Base-by-base conservation (phyloP, 2,329 filamentous ascomycete species). In the Exutisphaerella laricina region DNA sequence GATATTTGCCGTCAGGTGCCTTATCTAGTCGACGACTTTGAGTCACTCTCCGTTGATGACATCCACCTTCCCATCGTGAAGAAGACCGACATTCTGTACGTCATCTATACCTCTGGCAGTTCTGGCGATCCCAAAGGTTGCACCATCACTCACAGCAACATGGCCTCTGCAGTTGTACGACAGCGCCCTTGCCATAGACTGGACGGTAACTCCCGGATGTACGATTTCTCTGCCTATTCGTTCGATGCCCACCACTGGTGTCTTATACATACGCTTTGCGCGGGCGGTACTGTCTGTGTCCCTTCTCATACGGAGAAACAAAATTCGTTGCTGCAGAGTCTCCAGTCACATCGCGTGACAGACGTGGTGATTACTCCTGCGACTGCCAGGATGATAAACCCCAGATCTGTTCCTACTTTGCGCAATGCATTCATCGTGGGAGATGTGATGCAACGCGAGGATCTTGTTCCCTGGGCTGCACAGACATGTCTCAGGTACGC, bases 401-500 rank as follows among this genome's bases (percentile, higher is more conserved):
- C 23, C 6, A 12, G 12, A 7, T 12, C 6, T 6, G 12, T 26
- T 12, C 23, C 23, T 12, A 26, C 23, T 26, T 12, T 26, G 3
- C 4, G 23, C 7, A 14, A n/a, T 36, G 9, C 23, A n/a, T 21
- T n/a, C 7, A 14, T 36, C 8, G 33, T 16, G 4, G 33, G 33
- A 10, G 33, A 36, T 8, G n/a, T 64, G 21, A 61, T 67, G 50
- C 56, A 61, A 2, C 50, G 59, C 20, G 58, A 57, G 16, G 59
- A 66, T 43, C 60, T 69, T 10, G 59, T 58, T 12, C 33, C 18
- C 14, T 71, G 69, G 68, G 49, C 46, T 20, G 60, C 63, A 14
- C 55, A 60, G 4, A 58, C 64, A 10, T 58, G 59, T 12, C 55
- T 71, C 0, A 58, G 70, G 28, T 68, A 68, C 22, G 61, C 59